Evolutionary conservation across 164 flowering plant species (phyloP), one percentile per base, ranked within the genome.

Genomic region (Chimonanthus praecox): DNA sequence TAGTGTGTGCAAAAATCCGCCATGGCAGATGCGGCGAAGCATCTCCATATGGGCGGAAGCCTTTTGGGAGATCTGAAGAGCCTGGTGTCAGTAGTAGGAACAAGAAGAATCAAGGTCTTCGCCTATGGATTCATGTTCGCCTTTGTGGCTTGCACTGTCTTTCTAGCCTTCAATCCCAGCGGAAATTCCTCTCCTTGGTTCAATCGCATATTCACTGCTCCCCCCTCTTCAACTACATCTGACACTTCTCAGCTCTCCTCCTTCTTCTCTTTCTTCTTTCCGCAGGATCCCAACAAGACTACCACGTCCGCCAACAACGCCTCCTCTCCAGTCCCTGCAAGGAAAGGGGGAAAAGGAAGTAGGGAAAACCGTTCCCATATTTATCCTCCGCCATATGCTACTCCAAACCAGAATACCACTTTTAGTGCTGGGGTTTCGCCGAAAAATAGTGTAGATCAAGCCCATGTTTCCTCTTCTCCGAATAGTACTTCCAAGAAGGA

Each of bases 11-110:
- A 54, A 6, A 54, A 54, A 54, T 3, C 69, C 70, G 58, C 71
- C 78, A 90, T 92, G 98, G 90, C 88, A 20, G 91, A 85, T 43
- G 71, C 81, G 45, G 62, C 84, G 0, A 94, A 94, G 83, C 80
- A 87, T 50, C 71, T 68, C 44, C 74, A 66, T 6, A 48, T 85
- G 21, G 3, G 60, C 11, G n/a, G 78, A 80, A 83, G 90, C 43
- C 82, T 69, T 3, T 75, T 83, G 45, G 68, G 89, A 4, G 97
- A 94, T 60, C 33, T 90, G 44, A 86, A 80, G 73, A 72, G 63
- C 71, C 68, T 84, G 33, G 70, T 78, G 69, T 78, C 84, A 15
- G 21, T 84, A 47, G 10, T 80, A 71, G 84, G 77, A 79, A 83
- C 91, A 21, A 81, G 75, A 10, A n/a, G 84, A 69, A 83, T 87